A percentile compares a stretch with the other conserved stretches of the same genome.
These are phyloP conservation scores for Fonsecaea monophora DNA, from an alignment of 2,329 filamentous ascomycete species.

Conservation along the genomic window DNA sequence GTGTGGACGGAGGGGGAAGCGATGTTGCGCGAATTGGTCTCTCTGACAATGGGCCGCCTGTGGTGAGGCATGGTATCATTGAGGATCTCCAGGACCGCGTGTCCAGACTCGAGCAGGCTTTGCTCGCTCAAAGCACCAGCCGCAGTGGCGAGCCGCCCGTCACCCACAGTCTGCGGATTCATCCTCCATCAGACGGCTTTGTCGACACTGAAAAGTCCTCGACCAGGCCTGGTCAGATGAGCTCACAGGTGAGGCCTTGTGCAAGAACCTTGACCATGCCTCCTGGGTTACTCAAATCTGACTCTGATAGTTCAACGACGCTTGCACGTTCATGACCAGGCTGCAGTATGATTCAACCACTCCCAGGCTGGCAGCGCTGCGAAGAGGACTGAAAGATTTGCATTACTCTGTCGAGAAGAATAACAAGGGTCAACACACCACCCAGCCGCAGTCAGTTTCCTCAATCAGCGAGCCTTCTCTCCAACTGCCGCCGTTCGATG, in stretches of 20 bases:
- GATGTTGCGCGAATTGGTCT: not conserved
- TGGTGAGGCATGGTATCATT: conserved; percentile 18
- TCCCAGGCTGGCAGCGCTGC: conserved; percentile 21
- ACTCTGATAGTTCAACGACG: conserved; percentile 29
- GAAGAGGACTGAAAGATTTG: conserved; percentile 24
- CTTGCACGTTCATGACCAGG: conserved; percentile 28
- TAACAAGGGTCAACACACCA: conserved; percentile 13
- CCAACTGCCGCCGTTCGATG: conserved; percentile 28
- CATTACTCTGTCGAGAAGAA: conserved; percentile 29
- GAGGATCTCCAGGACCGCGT: conserved; percentile 36
- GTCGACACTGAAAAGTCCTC: not conserved
- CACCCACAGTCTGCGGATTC: not conserved
- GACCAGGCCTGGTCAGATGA: conserved; percentile 8
- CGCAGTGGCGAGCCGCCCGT: not conserved
- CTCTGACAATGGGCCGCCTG: not conserved
- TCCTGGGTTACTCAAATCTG: not conserved
- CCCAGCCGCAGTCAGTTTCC: conserved; percentile 3
- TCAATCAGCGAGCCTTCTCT: conserved; percentile 3
- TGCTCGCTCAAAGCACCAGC: conserved; percentile 20
- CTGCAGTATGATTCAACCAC: conserved; percentile 12
- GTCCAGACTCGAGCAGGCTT: conserved; percentile 29
- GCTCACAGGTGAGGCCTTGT: conserved; percentile 17
- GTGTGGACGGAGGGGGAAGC: conserved; percentile 2
- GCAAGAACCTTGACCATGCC: not conserved
- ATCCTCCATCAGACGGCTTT: not conserved